Conservation (phyloP, 75 land plant species). For the Adiantum capillusveneris region DNA sequence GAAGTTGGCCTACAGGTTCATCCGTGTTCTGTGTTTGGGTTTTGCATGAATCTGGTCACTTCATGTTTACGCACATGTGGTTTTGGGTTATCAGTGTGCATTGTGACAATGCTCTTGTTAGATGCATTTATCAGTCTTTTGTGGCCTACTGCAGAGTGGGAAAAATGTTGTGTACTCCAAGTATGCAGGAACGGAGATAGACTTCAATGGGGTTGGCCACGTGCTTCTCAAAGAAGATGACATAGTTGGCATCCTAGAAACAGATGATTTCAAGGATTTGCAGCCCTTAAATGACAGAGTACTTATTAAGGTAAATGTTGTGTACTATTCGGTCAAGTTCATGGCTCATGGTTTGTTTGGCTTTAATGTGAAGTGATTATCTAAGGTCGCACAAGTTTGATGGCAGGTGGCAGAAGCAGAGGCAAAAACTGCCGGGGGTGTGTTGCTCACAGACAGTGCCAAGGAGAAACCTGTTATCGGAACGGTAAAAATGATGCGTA, state of each 20-base stretch:
- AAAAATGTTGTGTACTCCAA: constrained; percentile 46
- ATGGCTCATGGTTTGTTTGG: neutral
- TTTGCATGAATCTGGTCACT: neutral
- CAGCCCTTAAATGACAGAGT: constrained; percentile 44
- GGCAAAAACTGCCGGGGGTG: constrained; percentile 48
- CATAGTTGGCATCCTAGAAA: constrained; percentile 35
- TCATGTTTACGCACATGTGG: neutral
- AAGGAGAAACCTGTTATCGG: constrained; percentile 64
- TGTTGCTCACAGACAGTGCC: constrained; percentile 39
- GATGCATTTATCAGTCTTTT: neutral
- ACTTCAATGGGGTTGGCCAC: constrained; percentile 36
- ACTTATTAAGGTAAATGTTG: constrained; percentile 27
- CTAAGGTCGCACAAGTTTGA: neutral
- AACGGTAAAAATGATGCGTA: no score
- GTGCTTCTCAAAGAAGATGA: constrained; percentile 49
- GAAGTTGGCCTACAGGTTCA: constrained; percentile 48
- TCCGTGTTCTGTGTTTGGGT: neutral
- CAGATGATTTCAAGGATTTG: constrained; percentile 43
- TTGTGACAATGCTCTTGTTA: neutral
- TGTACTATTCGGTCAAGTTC: no score
- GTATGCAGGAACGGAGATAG: constrained; percentile 48
- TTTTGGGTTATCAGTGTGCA: neutral
- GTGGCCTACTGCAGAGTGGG: constrained; percentile 25
- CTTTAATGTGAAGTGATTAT: neutral
- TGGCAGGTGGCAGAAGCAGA: constrained; percentile 34